Conservation (phyloP, 148 eudicot genomes). For the Polygonum maritimum region DNA sequence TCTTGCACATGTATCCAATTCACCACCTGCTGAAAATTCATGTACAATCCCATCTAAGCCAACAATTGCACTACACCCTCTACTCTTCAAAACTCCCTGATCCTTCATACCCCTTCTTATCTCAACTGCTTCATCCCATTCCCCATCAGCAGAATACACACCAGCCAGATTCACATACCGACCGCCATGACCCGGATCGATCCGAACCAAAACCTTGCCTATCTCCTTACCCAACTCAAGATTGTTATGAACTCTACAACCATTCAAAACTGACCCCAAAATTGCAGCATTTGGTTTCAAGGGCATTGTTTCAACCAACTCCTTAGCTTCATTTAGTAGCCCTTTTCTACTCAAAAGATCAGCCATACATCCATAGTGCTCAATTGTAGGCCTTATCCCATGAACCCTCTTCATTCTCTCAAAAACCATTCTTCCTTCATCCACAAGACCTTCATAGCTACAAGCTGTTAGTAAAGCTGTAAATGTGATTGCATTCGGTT, state of each 20-base stretch:
- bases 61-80: conserved; percentile 22
- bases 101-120: conserved; percentile 23
- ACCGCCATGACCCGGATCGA: conserved; percentile 13
- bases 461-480: conserved; percentile 52
- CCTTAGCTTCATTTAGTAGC: conserved; percentile 47
- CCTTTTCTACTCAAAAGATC: conserved; percentile 64
- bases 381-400: conserved; percentile 38
- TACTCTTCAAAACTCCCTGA: conserved; percentile 17
- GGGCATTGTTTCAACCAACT: conserved; percentile 42
- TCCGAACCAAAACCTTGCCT: conserved; percentile 15
- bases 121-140: conserved; percentile 23
- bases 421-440: conserved; percentile 43
- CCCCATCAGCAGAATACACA: conserved; percentile 24
- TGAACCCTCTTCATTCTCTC: conserved; percentile 29
- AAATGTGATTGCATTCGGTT: conserved; percentile 45
- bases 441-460: conserved; percentile 40
- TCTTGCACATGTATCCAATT: background rate
- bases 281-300: conserved; percentile 54
- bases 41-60: conserved; percentile 1
- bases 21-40: conserved; percentile 7
- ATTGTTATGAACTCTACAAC: conserved; percentile 25
- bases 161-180: conserved; percentile 19
- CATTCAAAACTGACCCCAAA: conserved; percentile 61
- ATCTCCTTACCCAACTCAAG: conserved; percentile 25
- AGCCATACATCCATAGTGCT: conserved; percentile 75